A percentile compares a stretch with the other conserved stretches of the same genome.
Conservation (phyloP, 805 yeast species). For the Saccharomycopsis selenospora region DNA sequence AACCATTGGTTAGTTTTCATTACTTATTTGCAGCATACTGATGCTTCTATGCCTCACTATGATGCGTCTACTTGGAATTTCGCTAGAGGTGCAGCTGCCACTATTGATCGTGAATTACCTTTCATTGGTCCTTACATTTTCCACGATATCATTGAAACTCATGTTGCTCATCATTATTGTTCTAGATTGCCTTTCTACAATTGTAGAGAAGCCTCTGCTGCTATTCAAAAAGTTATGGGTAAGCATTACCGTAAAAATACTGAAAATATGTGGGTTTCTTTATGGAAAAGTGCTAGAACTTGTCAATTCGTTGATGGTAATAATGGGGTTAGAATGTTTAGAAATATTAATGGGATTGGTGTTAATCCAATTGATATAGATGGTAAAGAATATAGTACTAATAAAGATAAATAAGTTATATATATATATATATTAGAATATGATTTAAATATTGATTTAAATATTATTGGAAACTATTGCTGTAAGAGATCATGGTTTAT, state of each 20-base stretch:
- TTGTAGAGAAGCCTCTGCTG: slow-evolving; percentile 73
- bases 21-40: slow-evolving; percentile 80
- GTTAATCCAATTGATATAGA: slow-evolving; percentile 17
- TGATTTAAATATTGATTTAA: too few species aligned
- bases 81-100: slow-evolving; percentile 86
- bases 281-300: slow-evolving; percentile 55
- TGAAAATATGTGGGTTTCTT: slow-evolving; percentile 66
- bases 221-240: slow-evolving; percentile 80
- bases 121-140: slow-evolving; percentile 70
- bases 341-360: slow-evolving; percentile 64
- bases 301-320: slow-evolving; percentile 74
- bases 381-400: slow-evolving; percentile 9
- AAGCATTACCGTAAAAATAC: slow-evolving; percentile 55
- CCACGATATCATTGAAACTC: slow-evolving; percentile 89
- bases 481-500: too few species aligned
- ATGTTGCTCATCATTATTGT: slow-evolving; percentile 78
- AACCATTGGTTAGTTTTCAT: slow-evolving; percentile 89
- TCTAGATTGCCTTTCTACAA: slow-evolving; percentile 84
- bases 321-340: slow-evolving; percentile 63
- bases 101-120: slow-evolving; percentile 79
- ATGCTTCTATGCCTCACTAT: slow-evolving; percentile 74
- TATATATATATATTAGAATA: too few species aligned
- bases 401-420: too few species aligned
- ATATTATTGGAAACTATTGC: too few species aligned
- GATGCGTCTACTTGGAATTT: slow-evolving; percentile 71